Conservation (phyloP, 148 eudicot species). For the Chenopodium berlandieri region DNA sequence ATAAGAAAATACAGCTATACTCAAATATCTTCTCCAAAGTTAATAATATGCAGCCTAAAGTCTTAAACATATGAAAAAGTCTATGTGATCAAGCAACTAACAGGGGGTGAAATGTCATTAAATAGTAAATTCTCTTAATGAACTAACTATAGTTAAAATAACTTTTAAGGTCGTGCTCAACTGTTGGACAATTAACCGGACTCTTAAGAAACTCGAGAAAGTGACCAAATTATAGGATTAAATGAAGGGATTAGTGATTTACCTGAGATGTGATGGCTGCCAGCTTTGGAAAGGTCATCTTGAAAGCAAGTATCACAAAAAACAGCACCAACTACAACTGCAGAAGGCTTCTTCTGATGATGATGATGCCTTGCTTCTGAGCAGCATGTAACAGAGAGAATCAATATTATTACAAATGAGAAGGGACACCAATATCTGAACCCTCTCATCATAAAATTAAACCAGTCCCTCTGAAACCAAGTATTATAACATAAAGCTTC, state of each 20-base stretch:
- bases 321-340: conserved; percentile 69
- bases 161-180: no score
- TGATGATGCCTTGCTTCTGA: conserved; percentile 48
- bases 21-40: background rate
- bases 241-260: background rate
- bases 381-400: conserved; percentile 37
- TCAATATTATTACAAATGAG: conserved; percentile 28
- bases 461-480: background rate
- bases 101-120: no score
- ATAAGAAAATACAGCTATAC: background rate
- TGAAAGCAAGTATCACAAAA: conserved; percentile 86
- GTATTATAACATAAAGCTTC: background rate
- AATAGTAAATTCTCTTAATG: no score
- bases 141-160: no score
- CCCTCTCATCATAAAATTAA: conserved; percentile 19
- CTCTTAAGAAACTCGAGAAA: background rate
- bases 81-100: no score
- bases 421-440: conserved; percentile 17
- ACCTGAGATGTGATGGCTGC: conserved; percentile 84
- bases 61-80: no score
- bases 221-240: no score
- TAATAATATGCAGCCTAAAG: no score
- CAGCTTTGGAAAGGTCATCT: conserved; percentile 36
- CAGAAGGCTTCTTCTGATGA: conserved; percentile 37
- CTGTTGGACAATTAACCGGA: background rate